Base-by-base conservation (phyloP, 1,284 basidiomycete species). In the Ceratorhiza oryzae-sativae region DNA sequence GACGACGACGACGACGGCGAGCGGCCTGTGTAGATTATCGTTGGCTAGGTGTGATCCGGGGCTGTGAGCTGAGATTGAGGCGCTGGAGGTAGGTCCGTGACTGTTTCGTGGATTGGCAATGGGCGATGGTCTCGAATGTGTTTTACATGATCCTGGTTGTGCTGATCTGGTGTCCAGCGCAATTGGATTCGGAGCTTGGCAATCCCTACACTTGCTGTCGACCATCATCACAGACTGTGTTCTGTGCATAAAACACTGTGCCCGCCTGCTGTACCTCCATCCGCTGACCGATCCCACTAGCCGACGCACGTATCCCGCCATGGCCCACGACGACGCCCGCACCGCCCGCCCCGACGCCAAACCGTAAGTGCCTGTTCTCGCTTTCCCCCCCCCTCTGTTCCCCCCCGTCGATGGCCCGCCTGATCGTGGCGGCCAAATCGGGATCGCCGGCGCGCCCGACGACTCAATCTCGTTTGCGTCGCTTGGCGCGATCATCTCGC, bases 91-190 rank as follows among this genome's bases (percentile, higher is more conserved):
- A 30, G 53, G 65, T 55, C 46, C 65, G 62, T 48, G 62, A 23
- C 13, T n/a, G 62, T 65, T 65, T 65, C 62, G 32, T 67, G 30
- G 45, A 42, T 53, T 67, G 48, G 32, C 30, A 67, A 67, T 53
- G 23, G 27, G 41, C 36, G 18, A 6, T 13, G 45, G 51, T 32
- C 51, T 61, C 32, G 62, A 67, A 42, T 34, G 60, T 58, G 65
- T 68, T 68, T 68, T 55, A 58, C 51, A 68, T 68, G 65, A 68
- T 68, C 65, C 65, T 45, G 65, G 34, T 18, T 42, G 53, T 68
- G 65, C 53, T 68, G 65, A 68, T 68, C 18, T 41, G 42, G 39
- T 56, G 15, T 49, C 39, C 51, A 58, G 65, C 63, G 63, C 55
- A 48, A 68, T 68, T 46, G 30, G n/a, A 34, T 27, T 53, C 65